These are phyloP conservation scores for Quercus lobata DNA, from an alignment of 331 rosid genomes.

Conservation along the genomic window DNA sequence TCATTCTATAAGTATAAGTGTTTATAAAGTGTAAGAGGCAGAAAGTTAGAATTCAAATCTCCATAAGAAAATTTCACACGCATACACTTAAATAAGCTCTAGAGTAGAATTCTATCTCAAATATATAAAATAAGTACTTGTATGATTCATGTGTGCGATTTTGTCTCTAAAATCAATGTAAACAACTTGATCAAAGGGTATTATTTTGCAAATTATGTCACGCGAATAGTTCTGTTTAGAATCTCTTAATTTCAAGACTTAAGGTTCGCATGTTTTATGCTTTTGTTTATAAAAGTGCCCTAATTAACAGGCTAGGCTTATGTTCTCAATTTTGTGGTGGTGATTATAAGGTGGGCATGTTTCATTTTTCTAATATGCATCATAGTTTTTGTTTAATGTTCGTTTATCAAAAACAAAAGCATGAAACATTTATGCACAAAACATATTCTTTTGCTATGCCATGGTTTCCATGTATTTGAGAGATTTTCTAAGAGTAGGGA, in stretches of 20 bases:
- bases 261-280: not conserved
- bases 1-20: no score
- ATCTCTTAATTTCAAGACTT: not conserved
- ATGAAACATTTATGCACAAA: not conserved
- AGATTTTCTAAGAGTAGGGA: not conserved
- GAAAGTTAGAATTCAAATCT: rapidly evolving
- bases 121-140: no score
- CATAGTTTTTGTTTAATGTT: not conserved
- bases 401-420: no score
- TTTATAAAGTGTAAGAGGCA: rapidly evolving
- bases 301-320: not conserved
- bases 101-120: no score
- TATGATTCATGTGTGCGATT: no score
- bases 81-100: no score
- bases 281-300: not conserved
- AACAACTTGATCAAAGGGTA: not conserved
- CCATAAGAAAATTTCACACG: no score
- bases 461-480: not conserved
- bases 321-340: not conserved
- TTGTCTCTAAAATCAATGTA: not conserved
- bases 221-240: not conserved
- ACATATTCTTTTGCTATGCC: not conserved
- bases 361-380: not conserved
- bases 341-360: not conserved
- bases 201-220: not conserved